Evolutionary conservation across 306 rosid genomes (phyloP), one percentile per base, ranked within the genome.

Genomic region (Senna siamea): DNA sequence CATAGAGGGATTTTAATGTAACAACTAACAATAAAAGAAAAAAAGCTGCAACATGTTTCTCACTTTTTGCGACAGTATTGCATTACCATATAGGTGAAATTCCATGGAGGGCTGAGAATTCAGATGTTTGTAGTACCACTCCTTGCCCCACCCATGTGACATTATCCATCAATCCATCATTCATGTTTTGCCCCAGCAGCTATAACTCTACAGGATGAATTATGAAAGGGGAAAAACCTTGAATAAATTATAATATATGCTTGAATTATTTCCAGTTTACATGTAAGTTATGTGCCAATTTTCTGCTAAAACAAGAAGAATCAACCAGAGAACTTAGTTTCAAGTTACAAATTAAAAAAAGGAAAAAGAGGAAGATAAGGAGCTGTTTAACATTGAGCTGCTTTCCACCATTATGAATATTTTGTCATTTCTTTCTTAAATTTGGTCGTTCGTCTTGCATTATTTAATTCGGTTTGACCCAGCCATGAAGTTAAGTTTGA

Each of bases 41-140:
- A 44, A 79, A 75, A 70, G 85, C 77, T 66, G 83, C 78, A 78
- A 32, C 83, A 69, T 59, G 70, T 85, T 75, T 71, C 76, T 84
- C 73, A 7, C 88, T 88, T 83, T 88, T 78, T 46, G 81, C 5
- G 81, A 87, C 90, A 73, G 43, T 75, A 72, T 78, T 70, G 71
- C 70, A 17, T 67, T 79, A 55, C 72, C 67, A 34, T 63, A 56
- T 59, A 37, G 44, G 61, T 55, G 69, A 75, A 79, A 55, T 63
- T 50, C 40, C 38, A 48, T 7, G 23, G 7, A 81, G 66, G 66
- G 78, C 17, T 68, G 70, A 55, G 72, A 76, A 57, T 77, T 48
- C 74, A 69, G 75, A 20, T 23, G 63, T 52, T 61, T 55, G 75
- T 68, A 66, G 75, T 68, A 60, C 68, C 79, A 13, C 19, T 50